These are phyloP conservation scores for Clathrus columnatus DNA, from an alignment of 768 basidiomycete species.

Conservation along the genomic window DNA sequence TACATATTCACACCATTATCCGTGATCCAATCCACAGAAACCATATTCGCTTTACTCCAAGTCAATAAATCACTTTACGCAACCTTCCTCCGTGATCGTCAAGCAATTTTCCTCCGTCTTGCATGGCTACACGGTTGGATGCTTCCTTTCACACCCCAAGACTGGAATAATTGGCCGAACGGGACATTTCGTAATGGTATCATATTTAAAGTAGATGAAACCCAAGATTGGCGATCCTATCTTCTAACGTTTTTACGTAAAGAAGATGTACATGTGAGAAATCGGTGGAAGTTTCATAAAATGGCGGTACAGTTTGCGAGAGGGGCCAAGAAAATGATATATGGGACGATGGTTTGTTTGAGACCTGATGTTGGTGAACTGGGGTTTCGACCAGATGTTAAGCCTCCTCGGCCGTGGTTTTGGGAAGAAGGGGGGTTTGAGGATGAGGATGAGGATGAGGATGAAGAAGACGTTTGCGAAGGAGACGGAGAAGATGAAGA, in stretches of 20 bases:
- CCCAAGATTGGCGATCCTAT: constrained; percentile 13
- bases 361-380: neutral
- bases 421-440: too few species aligned
- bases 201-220: constrained; percentile 7
- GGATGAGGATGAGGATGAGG: too few species aligned
- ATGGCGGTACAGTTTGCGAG: constrained; percentile 14
- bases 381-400: neutral
- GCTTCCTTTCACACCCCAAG: constrained; percentile 12
- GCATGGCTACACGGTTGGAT: constrained; percentile 14
- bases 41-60: constrained; percentile 11
- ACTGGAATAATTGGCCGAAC: constrained; percentile 11
- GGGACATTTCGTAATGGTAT: neutral
- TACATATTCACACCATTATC: neutral
- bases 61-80: constrained; percentile 10
- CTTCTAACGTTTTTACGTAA: constrained; percentile 14
- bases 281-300: constrained; percentile 14
- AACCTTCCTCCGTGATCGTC: constrained; percentile 7
- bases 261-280: constrained; percentile 12
- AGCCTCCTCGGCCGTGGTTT: neutral
- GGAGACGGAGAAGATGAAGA: too few species aligned
- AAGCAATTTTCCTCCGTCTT: constrained; percentile 13
- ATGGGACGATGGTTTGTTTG: constrained; percentile 2
- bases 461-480: too few species aligned
- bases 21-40: constrained; percentile 9
- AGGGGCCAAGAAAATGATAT: constrained; percentile 17